Conservation (phyloP, 352 stramenopile species). For the Vaucheria bursata region DNA sequence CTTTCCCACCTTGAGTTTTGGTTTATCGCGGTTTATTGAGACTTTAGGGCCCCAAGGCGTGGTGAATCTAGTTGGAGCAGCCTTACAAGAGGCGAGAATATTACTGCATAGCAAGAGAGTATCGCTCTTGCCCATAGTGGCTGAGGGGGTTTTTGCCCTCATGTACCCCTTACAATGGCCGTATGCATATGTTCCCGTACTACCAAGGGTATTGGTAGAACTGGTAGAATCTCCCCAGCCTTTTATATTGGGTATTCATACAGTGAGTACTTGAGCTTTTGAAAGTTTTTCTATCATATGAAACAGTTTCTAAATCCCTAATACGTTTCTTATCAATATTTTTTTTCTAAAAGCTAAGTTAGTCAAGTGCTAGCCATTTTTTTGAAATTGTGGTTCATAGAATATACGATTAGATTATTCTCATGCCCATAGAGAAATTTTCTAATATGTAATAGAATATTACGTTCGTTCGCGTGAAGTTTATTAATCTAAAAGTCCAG, state of each 20-base stretch:
- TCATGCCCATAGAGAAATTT: too few species aligned
- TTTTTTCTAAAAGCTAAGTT: too few species aligned
- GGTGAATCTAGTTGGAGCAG: conserved; percentile 58
- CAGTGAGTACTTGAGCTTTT: not conserved
- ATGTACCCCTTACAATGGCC: conserved; percentile 74
- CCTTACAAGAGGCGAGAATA: conserved; percentile 71
- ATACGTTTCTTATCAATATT: too few species aligned
- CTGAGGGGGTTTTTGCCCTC: conserved; percentile 68
- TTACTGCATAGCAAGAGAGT: conserved; percentile 70
- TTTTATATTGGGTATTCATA: conserved; percentile 71
- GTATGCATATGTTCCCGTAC: conserved; percentile 72
- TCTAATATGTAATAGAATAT: too few species aligned
- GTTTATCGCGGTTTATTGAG: conserved; percentile 14
- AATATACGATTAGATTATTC: too few species aligned
- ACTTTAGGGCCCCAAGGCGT: conserved; percentile 48
- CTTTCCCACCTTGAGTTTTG: conserved; percentile 22
- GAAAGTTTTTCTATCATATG: too few species aligned
- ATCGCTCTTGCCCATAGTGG: conserved; percentile 65
- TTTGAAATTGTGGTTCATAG: too few species aligned
- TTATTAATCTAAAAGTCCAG: too few species aligned
- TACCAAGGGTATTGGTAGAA: conserved; percentile 67
- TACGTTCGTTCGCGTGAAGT: too few species aligned
- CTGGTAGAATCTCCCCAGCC: conserved; percentile 77
- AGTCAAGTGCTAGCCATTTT: too few species aligned
- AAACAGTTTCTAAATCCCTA: too few species aligned